Percentiles rank a stretch among this genome's conserved stretches.
Conservation (phyloP, 225 moss, liverwort and hornwort genomes). For the Polytrichum formosum region DNA sequence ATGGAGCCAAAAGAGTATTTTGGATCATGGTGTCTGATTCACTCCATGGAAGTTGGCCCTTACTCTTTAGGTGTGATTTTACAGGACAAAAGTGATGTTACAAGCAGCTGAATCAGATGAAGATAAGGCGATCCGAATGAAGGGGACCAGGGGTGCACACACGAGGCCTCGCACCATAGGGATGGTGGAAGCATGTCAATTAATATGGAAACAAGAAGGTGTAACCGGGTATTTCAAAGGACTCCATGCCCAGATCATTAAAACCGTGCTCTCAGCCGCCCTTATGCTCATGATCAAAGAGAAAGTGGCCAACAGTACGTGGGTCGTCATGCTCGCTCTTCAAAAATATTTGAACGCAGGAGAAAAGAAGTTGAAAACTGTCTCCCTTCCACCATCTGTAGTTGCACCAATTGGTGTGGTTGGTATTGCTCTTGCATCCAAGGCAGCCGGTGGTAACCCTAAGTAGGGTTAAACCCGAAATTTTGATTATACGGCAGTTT, state of each 20-base stretch:
- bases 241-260: slow-evolving; percentile 81
- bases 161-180: slow-evolving; percentile 35
- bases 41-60: too few relatives aligned
- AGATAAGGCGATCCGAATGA: slow-evolving; percentile 34
- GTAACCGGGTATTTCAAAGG: slow-evolving; percentile 81
- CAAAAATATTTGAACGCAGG: slow-evolving; percentile 51
- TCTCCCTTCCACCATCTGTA: slow-evolving; percentile 41
- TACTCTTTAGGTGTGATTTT: neutral
- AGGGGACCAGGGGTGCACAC: slow-evolving; percentile 7
- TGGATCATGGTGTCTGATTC: too few relatives aligned
- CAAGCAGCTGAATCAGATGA: slow-evolving; percentile 85
- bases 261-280: slow-evolving; percentile 87
- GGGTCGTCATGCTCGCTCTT: slow-evolving; percentile 68
- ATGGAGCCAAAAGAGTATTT: too few relatives aligned
- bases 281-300: slow-evolving; percentile 97
- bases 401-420: slow-evolving; percentile 37
- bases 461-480: too few relatives aligned
- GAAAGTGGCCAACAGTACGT: slow-evolving; percentile 71
- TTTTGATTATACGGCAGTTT: too few relatives aligned
- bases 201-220: slow-evolving; percentile 76
- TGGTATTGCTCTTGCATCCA: slow-evolving; percentile 51
- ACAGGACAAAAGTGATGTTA: slow-evolving; percentile 84
- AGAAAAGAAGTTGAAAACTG: slow-evolving; percentile 43
- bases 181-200: slow-evolving; percentile 65
- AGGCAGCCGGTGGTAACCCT: slow-evolving; percentile 20